phyloP scores from a whole-genome alignment of 192 early-diverging fungal genomes.

The Hyaloraphidium curvatum region DNA sequence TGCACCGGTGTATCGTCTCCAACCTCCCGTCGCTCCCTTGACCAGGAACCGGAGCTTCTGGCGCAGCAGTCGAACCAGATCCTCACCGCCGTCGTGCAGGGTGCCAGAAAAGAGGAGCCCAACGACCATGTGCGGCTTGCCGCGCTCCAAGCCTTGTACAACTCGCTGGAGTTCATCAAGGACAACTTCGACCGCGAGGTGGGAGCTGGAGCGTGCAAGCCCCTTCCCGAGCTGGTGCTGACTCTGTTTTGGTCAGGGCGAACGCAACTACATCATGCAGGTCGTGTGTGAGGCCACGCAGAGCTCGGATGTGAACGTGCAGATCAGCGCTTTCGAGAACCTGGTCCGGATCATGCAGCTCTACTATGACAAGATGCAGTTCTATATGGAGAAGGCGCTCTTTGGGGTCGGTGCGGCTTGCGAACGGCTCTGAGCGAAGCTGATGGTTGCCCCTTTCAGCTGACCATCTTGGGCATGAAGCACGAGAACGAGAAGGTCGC shows the following conservation, averaged over 20 bases:
- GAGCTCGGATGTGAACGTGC: slow-evolving; percentile 45
- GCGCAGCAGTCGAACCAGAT: slow-evolving; percentile 69
- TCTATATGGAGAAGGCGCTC: slow-evolving; percentile 95
- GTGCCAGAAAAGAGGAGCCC: slow-evolving; percentile 82
- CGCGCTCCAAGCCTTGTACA: slow-evolving; percentile 76
- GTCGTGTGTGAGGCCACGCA: slow-evolving; percentile 74
- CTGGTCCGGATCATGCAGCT: slow-evolving; percentile 90
- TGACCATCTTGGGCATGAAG: slow-evolving; percentile 86
- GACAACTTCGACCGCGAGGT: slow-evolving; percentile 84
- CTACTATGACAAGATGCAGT: slow-evolving; percentile 90
- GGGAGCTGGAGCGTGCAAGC: background rate
- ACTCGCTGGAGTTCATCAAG: slow-evolving; percentile 88
- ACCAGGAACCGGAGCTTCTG: slow-evolving; percentile 58
- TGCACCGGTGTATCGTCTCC: background rate
- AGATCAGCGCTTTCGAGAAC: slow-evolving; percentile 83
- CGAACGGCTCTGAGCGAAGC: background rate
- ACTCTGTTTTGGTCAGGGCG: slow-evolving; percentile 26
- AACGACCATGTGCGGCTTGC: slow-evolving; percentile 68
- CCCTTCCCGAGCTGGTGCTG: background rate
- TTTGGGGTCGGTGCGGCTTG: slow-evolving; percentile 33
- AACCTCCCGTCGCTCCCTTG: background rate
- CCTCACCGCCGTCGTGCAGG: slow-evolving; percentile 84
- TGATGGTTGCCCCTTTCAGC: slow-evolving; percentile 8
- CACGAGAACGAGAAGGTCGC: slow-evolving; percentile 71
- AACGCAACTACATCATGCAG: slow-evolving; percentile 98